These are phyloP conservation scores for Davidsoniella virescens DNA, from an alignment of 2,329 filamentous ascomycete species.

Conservation along the genomic window DNA sequence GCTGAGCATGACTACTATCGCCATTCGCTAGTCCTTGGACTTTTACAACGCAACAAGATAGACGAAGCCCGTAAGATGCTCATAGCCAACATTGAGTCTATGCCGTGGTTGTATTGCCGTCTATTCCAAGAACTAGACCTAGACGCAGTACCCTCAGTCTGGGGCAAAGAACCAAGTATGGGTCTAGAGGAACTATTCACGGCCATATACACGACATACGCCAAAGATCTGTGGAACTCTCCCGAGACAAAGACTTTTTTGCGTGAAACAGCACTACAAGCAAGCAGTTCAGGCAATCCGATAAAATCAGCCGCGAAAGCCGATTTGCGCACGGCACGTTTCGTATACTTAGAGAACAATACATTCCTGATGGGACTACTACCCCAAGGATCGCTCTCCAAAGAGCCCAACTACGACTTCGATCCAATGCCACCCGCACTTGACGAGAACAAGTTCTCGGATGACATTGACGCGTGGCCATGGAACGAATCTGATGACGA, in stretches of 20 bases:
- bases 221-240: slow-evolving; percentile 77
- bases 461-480: slow-evolving; percentile 25
- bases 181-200: slow-evolving; percentile 50
- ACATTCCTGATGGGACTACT: slow-evolving; percentile 54
- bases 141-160: slow-evolving; percentile 62
- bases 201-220: slow-evolving; percentile 57
- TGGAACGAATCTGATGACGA: slow-evolving; percentile 21
- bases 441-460: slow-evolving; percentile 34
- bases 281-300: slow-evolving; percentile 13
- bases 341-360: slow-evolving; percentile 63
- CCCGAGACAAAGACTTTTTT: slow-evolving; percentile 53
- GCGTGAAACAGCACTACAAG: slow-evolving; percentile 42
- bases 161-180: slow-evolving; percentile 55
- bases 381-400: slow-evolving; percentile 46
- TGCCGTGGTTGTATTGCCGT: slow-evolving; percentile 72
- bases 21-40: slow-evolving; percentile 62
- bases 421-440: slow-evolving; percentile 64
- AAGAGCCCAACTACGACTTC: slow-evolving; percentile 55
- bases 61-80: slow-evolving; percentile 50
- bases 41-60: slow-evolving; percentile 51
- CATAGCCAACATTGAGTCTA: slow-evolving; percentile 47
- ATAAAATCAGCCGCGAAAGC: slow-evolving; percentile 20
- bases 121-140: slow-evolving; percentile 70
- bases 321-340: slow-evolving; percentile 40
- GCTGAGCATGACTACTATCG: slow-evolving; percentile 47